Evolutionary conservation across 176 grass and related monocot genomes (phyloP), one percentile per base, ranked within the genome.

Genomic region (Carex parvula): DNA sequence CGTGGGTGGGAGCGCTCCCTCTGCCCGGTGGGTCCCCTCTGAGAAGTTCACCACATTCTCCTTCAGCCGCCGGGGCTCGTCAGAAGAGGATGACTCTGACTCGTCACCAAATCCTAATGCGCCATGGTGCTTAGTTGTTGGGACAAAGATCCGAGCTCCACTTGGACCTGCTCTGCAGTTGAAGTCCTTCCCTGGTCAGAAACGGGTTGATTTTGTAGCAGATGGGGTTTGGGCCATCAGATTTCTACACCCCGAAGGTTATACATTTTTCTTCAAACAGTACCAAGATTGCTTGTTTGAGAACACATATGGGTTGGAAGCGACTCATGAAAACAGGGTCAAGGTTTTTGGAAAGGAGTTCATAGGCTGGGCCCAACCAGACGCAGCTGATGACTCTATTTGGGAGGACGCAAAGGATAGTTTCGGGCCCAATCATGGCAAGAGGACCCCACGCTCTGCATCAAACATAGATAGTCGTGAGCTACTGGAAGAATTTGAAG

Each of bases 311-410:
- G 89, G 88, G 57, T 74, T 99, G 1, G 90, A 89, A 1, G 88
- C 89, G 14, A 99, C 88, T 8, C 86, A 94, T 1, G 87, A 90
- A 33, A 94, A 94, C 86, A 90, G 83, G 15, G 77, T 91, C 48
- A 99, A 95, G 93, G 93, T 99, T 5, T 99, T 91, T 48, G 96
- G 96, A 2, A 99, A 99, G 80, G 96, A 99, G 0, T 99, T 99
- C 66, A 87, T 89, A 22, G 93, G 89, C 58, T 99, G 96, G 96
- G 96, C 93, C 1, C 88, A 88, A 64, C 93, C 96, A 2, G 96
- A 94, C 64, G 85, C 35, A 0, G 93, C 87, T 0, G 96, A 99
- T 30, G 96, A 95, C 70, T 89, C 91, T 5, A 95, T 95, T 30
- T 99, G 91, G 96, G 93, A 91, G 87, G 93, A 94, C 12, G 93